Base-by-base conservation (phyloP, 1,284 basidiomycete genomes). In the Pseudozyma sp. region DNA sequence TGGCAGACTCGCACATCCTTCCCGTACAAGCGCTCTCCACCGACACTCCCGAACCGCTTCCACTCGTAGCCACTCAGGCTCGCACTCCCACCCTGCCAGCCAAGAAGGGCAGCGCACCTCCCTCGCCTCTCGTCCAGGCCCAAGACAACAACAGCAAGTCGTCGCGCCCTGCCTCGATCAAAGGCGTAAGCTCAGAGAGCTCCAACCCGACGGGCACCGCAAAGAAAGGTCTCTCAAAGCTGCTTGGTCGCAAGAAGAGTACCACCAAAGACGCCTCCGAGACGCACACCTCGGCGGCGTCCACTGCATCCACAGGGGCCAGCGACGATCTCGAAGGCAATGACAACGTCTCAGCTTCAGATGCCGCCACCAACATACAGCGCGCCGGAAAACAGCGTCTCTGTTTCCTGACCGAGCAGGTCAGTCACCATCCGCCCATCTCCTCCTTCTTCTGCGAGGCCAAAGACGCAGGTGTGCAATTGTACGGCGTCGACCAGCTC, bases 391-490 rank as follows among this genome's bases (percentile, higher is more conserved):
- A 71, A 42, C 59, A 62, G 34, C 60, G 80, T 2, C 72, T 82
- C 39, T 64, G 61, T 37, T 82, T 81, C 71, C 35, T 82, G 42
- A 82, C 81, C n/a, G 81, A 82, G 57, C 81, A 82, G 68, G 90
- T 97, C 44, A 97, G 93, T 9, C 96, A 99, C 86, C 96, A 99
- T 81, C 97, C 96, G 0, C 96, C 96, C 2, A 89, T 98, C 44
- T 97, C 94, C 0, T 91, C 93, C 1, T 97, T 91, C 83, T 83
- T 80, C 58, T 75, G 74, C 54, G 77, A 77, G 47, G 71, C 77
- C 60, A 76, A 71, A 37, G 79, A 80, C 24, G 74, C 79, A 13
- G 80, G 80, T 30, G 61, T 81, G 4, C 60, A 81, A 49, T 62
- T 83, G n/a, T 73, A 54, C 63, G 77, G 77, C 19, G 80, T 94